A percentile compares a stretch with the other conserved stretches of the same genome.
Conservation (phyloP, 768 basidiomycete species). For the Tremella yokohamensis region DNA sequence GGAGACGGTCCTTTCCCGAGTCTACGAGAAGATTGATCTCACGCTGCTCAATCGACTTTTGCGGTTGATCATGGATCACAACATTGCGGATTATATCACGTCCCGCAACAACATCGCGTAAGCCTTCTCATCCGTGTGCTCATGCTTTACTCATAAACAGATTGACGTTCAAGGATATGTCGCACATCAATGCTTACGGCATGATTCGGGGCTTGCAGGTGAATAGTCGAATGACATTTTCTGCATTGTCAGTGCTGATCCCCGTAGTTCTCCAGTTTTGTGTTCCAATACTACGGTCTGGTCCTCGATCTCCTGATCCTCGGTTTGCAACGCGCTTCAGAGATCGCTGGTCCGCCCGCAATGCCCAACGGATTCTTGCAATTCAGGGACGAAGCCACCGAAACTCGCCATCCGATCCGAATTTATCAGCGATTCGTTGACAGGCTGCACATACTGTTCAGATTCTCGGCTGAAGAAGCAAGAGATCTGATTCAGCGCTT, state of each 20-base stretch:
- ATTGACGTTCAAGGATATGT: slow-evolving; percentile 97
- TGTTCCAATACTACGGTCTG: slow-evolving; percentile 98
- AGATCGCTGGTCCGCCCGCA: slow-evolving; percentile 97
- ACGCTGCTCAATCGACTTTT: slow-evolving; percentile 92
- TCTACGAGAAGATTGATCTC: slow-evolving; percentile 98
- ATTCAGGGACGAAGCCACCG: slow-evolving; percentile 89
- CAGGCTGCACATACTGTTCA: slow-evolving; percentile 89
- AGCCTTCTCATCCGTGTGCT: no score
- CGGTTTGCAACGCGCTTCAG: slow-evolving; percentile 94
- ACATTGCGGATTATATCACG: slow-evolving; percentile 97
- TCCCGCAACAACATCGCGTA: slow-evolving; percentile 82
- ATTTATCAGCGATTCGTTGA: slow-evolving; percentile 97
- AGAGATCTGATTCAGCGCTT: slow-evolving; percentile 97
- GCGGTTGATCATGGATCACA: slow-evolving; percentile 95
- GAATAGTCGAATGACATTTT: no score
- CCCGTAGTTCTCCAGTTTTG: slow-evolving; percentile 96
- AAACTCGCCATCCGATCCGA: slow-evolving; percentile 95
- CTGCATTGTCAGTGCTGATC: no score
- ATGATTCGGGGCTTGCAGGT: slow-evolving; percentile 94
- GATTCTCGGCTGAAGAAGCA: slow-evolving; percentile 95
- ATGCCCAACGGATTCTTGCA: slow-evolving; percentile 98
- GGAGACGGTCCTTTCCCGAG: slow-evolving; percentile 96
- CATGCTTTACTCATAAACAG: no score
- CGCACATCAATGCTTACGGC: slow-evolving; percentile 94
- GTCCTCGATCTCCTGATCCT: slow-evolving; percentile 93